Conservation (phyloP, 140 eudicot genomes). For the Senecio squalidus region DNA sequence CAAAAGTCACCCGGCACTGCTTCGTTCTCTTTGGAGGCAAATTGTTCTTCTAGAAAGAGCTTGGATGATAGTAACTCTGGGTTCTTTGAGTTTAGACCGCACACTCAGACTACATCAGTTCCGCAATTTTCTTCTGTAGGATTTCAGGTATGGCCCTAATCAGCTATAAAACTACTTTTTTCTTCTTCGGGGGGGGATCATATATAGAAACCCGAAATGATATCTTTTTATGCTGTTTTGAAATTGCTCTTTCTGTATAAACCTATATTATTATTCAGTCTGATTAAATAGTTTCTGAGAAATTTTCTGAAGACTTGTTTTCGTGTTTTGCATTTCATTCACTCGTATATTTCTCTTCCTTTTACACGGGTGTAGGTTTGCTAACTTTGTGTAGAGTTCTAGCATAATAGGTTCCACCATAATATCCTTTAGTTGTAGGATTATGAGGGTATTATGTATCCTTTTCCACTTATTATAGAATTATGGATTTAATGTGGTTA, state of each 20-base stretch:
- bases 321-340: background rate
- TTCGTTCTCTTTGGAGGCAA: conserved; percentile 38
- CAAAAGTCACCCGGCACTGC: conserved; percentile 43
- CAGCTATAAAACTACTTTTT: background rate
- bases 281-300: background rate
- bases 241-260: conserved; percentile 9
- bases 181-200: background rate
- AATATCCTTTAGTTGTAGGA: background rate
- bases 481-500: no score
- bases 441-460: no score
- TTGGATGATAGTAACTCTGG: conserved; percentile 46
- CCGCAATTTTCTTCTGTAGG: conserved; percentile 47
- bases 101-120: conserved; percentile 41
- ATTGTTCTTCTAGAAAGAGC: conserved; percentile 30
- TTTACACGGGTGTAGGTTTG: background rate
- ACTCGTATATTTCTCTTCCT: conserved; percentile 2
- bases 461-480: no score
- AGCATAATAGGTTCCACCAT: background rate
- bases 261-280: background rate
- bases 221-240: conserved; percentile 6
- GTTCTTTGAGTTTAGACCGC: conserved; percentile 78
- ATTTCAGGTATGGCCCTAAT: conserved; percentile 45
- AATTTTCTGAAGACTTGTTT: background rate
- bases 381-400: background rate
- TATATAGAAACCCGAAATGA: background rate